Evolutionary conservation across 352 stramenopile genomes (phyloP), one percentile per base, ranked within the genome.

Genomic region (Phytophthora hybrid): DNA sequence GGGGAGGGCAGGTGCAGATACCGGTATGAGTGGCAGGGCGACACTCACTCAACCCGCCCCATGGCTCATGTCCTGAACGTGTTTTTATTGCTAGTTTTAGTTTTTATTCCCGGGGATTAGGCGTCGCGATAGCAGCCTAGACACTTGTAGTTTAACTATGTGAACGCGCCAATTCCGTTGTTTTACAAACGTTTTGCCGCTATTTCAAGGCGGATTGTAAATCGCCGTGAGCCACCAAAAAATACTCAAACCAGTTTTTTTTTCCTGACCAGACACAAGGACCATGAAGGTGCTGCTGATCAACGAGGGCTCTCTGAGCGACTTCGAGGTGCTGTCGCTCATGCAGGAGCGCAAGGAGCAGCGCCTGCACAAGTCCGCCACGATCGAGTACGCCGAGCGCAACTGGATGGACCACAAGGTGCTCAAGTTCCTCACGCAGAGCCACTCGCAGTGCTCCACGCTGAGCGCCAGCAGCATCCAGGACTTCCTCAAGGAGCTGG

Each of bases 401-500:
- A 94, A 94, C 79, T 96, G 89, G 89, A 93, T 96, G 84, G 88
- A 96, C 83, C 88, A 94, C 80, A 96, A 96, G 74, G 85, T 96
- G 75, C 83, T 94, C 81, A 96, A 94, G 76, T 94, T 93, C 76
- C 79, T 96, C 26, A 87, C 83, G 37, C 86, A 95, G 71, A 81
- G 71, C 69, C 80, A 92, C 69, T 90, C 85, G 57, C 73, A 82
- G 66, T 84, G 84, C 76, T 82, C 84, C 31, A 75, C 71, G 26
- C 71, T 96, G 21, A 84, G 74, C 58, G 60, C 80, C 51, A 77
- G 71, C 58, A 78, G 80, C 57, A 83, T 92, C 57, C 82, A 90
- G 56, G 71, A 83, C 41, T 94, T 94, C 60, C 64, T 92, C 61
- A 82, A 78, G 59, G 74, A 87, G 32, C 63, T 93, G 14, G 73